A percentile compares a stretch with the other conserved stretches of the same genome.
phyloP scores from a whole-genome alignment of 805 yeast genomes.

The Candida loeiensis region DNA sequence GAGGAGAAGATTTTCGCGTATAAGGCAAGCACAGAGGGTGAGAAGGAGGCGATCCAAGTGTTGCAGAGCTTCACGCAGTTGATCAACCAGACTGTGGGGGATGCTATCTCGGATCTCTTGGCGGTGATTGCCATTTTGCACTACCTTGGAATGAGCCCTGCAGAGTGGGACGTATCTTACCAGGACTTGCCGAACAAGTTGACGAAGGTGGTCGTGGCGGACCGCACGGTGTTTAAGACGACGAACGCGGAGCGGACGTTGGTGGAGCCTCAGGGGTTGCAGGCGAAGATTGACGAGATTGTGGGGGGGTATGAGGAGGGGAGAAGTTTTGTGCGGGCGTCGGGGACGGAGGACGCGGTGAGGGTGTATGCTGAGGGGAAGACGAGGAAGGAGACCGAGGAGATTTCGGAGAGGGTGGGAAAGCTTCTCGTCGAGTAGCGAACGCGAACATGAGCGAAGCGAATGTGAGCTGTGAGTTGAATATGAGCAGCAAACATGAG shows the following conservation, averaged over 20 bases:
- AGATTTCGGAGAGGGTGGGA: conserved; percentile 27
- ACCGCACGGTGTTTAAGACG: conserved; percentile 74
- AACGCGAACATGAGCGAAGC: neutral
- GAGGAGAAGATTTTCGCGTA: conserved; percentile 34
- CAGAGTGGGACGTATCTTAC: conserved; percentile 73
- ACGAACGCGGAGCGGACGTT: conserved; percentile 87
- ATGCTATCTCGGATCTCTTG: conserved; percentile 89
- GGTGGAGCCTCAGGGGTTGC: conserved; percentile 74
- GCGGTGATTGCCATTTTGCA: conserved; percentile 66
- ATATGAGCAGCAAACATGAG: too few species aligned
- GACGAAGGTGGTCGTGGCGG: conserved; percentile 77
- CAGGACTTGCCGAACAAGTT: conserved; percentile 83
- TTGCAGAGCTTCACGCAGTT: conserved; percentile 61
- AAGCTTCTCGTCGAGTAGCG: conserved; percentile 12
- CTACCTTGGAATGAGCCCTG: conserved; percentile 55
- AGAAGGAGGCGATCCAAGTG: conserved; percentile 48
- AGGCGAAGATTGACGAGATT: conserved; percentile 60
- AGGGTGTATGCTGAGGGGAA: conserved; percentile 91
- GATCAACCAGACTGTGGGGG: conserved; percentile 98
- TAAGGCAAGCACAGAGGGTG: conserved; percentile 37
- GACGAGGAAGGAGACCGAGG: conserved; percentile 29
- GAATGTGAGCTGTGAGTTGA: too few species aligned
- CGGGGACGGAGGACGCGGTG: conserved; percentile 97
- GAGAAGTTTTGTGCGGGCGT: conserved; percentile 91
- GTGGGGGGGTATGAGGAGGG: conserved; percentile 58